Conservation (phyloP, 2,329 filamentous ascomycete genomes). For the Botrytis galanthina region DNA sequence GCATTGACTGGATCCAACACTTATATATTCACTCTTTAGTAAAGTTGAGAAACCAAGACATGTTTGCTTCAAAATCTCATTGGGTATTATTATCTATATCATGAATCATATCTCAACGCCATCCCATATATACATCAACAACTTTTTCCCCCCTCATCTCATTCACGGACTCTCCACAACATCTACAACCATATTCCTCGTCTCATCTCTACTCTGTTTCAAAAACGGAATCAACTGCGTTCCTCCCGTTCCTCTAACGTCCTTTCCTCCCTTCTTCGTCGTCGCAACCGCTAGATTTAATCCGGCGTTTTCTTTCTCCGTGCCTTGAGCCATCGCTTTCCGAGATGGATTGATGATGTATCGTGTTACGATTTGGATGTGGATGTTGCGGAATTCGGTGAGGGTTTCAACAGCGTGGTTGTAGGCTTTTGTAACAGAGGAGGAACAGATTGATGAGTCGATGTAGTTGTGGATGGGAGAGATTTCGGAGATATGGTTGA, state of each 20-base stretch:
- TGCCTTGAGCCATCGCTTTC: slow-evolving; percentile 35
- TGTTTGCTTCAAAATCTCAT: neutral
- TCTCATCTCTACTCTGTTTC: slow-evolving; percentile 86
- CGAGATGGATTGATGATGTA: slow-evolving; percentile 83
- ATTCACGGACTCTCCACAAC: neutral
- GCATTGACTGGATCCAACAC: neutral
- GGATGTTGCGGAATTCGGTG: slow-evolving; percentile 73
- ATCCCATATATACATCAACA: neutral
- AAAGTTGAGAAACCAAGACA: neutral
- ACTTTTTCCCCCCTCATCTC: no score
- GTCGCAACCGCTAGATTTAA: slow-evolving; percentile 37
- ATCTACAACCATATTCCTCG: slow-evolving; percentile 44
- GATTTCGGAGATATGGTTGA: slow-evolving; percentile 66
- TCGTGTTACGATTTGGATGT: slow-evolving; percentile 84
- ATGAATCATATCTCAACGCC: neutral
- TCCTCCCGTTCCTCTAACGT: slow-evolving; percentile 78
- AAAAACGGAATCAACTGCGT: slow-evolving; percentile 86
- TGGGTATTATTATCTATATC: slow-evolving; percentile 6
- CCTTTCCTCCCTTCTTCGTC: slow-evolving; percentile 33
- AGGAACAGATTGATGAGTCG: slow-evolving; percentile 43
- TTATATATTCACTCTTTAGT: no score
- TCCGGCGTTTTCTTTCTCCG: slow-evolving; percentile 46
- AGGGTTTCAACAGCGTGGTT: slow-evolving; percentile 74
- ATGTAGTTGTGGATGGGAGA: slow-evolving; percentile 74
- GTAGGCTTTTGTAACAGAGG: slow-evolving; percentile 59